Conservation (phyloP, 1,284 basidiomycete genomes). For the Fistulina hepatica region DNA sequence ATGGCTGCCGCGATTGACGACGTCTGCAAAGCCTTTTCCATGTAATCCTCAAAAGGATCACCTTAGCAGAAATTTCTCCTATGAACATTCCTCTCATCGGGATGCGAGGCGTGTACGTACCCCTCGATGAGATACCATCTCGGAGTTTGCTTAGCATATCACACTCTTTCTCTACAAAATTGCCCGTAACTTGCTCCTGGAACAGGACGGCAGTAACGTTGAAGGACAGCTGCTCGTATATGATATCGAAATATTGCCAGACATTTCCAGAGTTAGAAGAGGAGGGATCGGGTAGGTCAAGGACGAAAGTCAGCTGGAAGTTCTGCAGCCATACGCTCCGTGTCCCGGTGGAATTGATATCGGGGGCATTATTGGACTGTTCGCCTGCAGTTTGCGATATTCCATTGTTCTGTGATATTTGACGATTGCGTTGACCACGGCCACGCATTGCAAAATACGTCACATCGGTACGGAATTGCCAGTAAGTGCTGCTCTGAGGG, state of each 20-base stretch:
- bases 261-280: slow-evolving; percentile 69
- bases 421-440: slow-evolving; percentile 26
- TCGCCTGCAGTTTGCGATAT: slow-evolving; percentile 22
- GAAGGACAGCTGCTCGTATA: slow-evolving; percentile 83
- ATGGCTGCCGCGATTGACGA: slow-evolving; percentile 70
- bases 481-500: no score
- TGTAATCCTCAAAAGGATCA: slow-evolving; percentile 43
- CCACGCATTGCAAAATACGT: slow-evolving; percentile 32
- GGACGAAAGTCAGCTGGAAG: slow-evolving; percentile 82
- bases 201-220: slow-evolving; percentile 81
- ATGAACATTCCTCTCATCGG: not conserved
- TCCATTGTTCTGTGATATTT: slow-evolving; percentile 22
- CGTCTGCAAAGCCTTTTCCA: slow-evolving; percentile 44
- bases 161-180: slow-evolving; percentile 74
- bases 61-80: slow-evolving; percentile 28
- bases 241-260: slow-evolving; percentile 67
- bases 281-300: slow-evolving; percentile 84
- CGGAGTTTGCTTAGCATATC: slow-evolving; percentile 56
- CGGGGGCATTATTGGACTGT: slow-evolving; percentile 19
- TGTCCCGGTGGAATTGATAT: slow-evolving; percentile 7
- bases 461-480: slow-evolving; percentile 54
- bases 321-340: slow-evolving; percentile 53
- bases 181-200: slow-evolving; percentile 74
- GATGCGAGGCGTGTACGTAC: slow-evolving; percentile 24
- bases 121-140: slow-evolving; percentile 55